A percentile compares a stretch with the other conserved stretches of the same genome.
Conservation (phyloP, 1,284 basidiomycete species). For the Tilletia setariae region DNA sequence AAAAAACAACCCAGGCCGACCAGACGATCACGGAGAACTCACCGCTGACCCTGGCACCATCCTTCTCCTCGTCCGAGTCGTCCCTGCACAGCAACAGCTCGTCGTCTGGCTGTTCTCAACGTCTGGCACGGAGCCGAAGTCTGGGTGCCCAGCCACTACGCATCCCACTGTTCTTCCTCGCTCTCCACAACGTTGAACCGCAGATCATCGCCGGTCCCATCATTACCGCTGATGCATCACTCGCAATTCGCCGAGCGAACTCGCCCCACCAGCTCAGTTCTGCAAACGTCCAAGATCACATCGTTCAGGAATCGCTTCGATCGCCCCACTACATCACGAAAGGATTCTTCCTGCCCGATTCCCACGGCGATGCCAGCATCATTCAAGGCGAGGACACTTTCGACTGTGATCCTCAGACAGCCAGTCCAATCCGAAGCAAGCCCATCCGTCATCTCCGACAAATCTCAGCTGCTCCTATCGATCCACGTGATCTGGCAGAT, state of each 20-base stretch:
- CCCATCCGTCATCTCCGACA: not conserved
- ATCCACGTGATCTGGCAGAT: conserved; percentile 3
- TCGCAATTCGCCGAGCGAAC: not conserved
- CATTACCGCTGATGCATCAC: not conserved
- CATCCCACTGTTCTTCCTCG: not conserved
- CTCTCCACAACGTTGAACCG: conserved; percentile 3
- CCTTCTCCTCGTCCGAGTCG: not conserved
- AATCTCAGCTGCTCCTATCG: conserved; percentile 5
- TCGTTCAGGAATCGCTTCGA: not conserved
- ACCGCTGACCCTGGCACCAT: not conserved
- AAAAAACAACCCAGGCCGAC: not conserved
- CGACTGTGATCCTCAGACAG: not conserved
- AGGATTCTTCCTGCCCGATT: conserved; percentile 1
- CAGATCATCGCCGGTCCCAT: not conserved
- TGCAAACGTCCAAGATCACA: not conserved
- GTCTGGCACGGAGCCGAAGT: conserved; percentile 11
- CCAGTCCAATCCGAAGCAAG: not conserved
- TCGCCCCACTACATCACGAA: conserved; percentile 8
- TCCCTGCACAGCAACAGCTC: not conserved
- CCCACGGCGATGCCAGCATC: too few relatives aligned
- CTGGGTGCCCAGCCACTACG: not conserved
- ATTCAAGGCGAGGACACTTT: conserved; percentile 2
- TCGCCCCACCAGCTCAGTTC: conserved; percentile 4
- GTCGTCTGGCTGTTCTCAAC: not conserved
- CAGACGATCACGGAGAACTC: not conserved